phyloP scores from a whole-genome alignment of 2,329 filamentous ascomycete genomes.

The Venturia aucupariae region DNA sequence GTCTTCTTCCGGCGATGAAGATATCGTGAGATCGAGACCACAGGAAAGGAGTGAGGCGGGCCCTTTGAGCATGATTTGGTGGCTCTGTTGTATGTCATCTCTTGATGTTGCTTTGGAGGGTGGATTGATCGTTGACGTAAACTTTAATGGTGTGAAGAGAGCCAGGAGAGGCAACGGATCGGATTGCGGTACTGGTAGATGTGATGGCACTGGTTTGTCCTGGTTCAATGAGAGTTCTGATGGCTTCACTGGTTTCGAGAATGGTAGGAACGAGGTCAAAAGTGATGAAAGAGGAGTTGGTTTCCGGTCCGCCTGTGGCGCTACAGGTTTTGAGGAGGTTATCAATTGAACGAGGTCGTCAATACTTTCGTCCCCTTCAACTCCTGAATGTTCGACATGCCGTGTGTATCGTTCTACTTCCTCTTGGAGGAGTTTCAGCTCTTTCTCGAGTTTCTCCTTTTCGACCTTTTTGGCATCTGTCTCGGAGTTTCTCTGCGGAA shows the following conservation, averaged over 20 bases:
- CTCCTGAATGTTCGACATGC: conserved; percentile 16
- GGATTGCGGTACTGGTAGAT: conserved; percentile 52
- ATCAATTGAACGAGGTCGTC: background rate
- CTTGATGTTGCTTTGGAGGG: conserved; percentile 32
- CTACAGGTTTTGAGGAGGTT: background rate
- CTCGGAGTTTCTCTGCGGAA: background rate
- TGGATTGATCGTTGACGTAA: conserved; percentile 43
- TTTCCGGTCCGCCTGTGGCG: background rate
- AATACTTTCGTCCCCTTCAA: background rate
- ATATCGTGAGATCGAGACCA: conserved; percentile 48
- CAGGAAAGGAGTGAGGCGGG: conserved; percentile 50
- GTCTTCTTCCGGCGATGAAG: conserved; percentile 25
- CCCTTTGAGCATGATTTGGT: conserved; percentile 44
- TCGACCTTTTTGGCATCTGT: conserved; percentile 5
- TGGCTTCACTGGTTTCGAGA: conserved; percentile 22
- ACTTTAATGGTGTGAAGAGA: conserved; percentile 59
- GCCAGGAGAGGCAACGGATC: conserved; percentile 62
- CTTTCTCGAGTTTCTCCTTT: conserved; percentile 5
- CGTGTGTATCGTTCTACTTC: conserved; percentile 22
- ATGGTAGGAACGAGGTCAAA: conserved; percentile 33
- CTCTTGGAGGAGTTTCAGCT: conserved; percentile 21
- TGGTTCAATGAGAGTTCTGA: conserved; percentile 18
- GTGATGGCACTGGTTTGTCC: conserved; percentile 40
- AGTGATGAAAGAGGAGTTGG: conserved; percentile 24
- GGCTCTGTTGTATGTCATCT: conserved; percentile 24